A percentile compares a stretch with the other conserved stretches of the same genome.
Conservation (phyloP, 2,329 filamentous ascomycete species). For the Aspergillus floridensis region DNA sequence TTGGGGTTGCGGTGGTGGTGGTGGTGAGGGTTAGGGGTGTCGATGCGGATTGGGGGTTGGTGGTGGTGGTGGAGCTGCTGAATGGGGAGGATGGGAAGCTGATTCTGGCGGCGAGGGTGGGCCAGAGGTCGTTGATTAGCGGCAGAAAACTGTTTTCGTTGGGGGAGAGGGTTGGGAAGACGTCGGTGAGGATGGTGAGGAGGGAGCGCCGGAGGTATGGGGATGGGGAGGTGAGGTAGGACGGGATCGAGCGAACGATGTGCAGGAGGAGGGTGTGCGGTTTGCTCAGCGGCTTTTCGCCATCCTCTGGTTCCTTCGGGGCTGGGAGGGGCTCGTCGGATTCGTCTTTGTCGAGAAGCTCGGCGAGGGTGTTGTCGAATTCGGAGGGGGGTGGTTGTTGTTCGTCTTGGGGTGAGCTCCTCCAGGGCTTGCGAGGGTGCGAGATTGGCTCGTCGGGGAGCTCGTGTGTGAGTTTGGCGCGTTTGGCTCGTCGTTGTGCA, state of each 20-base stretch:
- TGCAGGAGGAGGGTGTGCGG: constrained; percentile 78
- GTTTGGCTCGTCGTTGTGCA: constrained; percentile 32
- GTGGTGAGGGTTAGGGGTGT: constrained; percentile 19
- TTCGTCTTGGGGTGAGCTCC: constrained; percentile 22
- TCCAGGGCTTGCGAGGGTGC: constrained; percentile 37
- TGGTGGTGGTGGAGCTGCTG: neutral
- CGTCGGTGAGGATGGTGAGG: constrained; percentile 70
- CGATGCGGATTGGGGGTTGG: constrained; percentile 50
- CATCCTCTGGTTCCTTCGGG: constrained; percentile 51
- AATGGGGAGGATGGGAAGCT: constrained; percentile 41
- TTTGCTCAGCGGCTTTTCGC: constrained; percentile 64
- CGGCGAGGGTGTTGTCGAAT: constrained; percentile 31
- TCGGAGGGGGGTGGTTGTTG: constrained; percentile 19
- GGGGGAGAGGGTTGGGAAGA: constrained; percentile 67
- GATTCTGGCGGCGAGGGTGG: constrained; percentile 58
- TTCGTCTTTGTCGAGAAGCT: constrained; percentile 36
- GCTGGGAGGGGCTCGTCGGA: constrained; percentile 35
- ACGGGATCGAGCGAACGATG: constrained; percentile 79
- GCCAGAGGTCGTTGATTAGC: constrained; percentile 87
- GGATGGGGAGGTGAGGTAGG: constrained; percentile 84
- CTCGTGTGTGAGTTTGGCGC: constrained; percentile 22
- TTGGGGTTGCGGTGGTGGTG: constrained; percentile 9
- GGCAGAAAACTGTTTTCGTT: constrained; percentile 85
- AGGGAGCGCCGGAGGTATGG: constrained; percentile 75
- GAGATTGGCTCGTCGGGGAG: constrained; percentile 22